Evolutionary conservation across 805 yeast genomes (phyloP).

Genomic region (Saccharomycopsis javanensis): DNA sequence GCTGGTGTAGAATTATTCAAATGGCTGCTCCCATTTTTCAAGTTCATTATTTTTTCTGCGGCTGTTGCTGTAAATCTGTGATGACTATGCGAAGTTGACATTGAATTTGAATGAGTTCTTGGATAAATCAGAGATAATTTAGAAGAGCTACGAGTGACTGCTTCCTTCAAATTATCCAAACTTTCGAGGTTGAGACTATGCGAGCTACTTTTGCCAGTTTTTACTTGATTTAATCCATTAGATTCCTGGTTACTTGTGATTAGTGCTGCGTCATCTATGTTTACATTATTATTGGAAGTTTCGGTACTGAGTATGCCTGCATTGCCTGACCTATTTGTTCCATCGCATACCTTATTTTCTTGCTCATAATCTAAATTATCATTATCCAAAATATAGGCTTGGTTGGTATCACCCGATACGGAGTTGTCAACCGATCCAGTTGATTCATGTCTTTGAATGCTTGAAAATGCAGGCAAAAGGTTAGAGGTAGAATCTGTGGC

Average conservation of each 20-base stretch:
- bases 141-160: not conserved
- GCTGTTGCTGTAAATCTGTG: not conserved
- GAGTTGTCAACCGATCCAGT: not conserved
- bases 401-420: not conserved
- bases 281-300: not conserved
- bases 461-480: not conserved
- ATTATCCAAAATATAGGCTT: not conserved
- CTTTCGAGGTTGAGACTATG: not conserved
- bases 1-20: not conserved
- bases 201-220: not conserved
- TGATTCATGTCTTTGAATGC: not conserved
- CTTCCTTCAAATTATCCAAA: not conserved
- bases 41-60: not conserved
- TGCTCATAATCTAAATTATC: not conserved
- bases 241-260: too few relatives aligned
- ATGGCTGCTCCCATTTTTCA: not conserved
- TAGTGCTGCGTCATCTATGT: not conserved
- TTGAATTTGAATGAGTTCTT: not conserved
- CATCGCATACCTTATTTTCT: not conserved
- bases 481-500: not conserved
- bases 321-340: not conserved
- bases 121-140: not conserved
- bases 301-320: not conserved
- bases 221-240: not conserved
- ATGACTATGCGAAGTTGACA: not conserved